Evolutionary conservation across 441 rosid genomes (phyloP).

Genomic region (Aleurites moluccanus): DNA sequence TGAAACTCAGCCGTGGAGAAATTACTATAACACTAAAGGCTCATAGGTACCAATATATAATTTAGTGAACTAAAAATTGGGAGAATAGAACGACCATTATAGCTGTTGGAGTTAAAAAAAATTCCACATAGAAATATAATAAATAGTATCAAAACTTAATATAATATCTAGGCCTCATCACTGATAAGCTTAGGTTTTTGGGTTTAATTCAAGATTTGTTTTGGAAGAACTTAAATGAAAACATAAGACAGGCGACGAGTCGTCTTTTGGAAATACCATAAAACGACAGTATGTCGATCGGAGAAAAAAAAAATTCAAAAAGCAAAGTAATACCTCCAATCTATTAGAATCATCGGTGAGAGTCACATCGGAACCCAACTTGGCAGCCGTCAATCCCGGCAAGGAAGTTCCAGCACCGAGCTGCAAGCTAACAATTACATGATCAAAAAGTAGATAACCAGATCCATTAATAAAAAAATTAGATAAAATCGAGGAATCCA

Average conservation of each 20-base stretch:
- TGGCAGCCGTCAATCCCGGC: slow-evolving; percentile 85
- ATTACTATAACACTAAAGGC: too few species aligned
- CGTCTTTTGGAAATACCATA: not conserved
- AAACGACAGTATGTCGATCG: not conserved
- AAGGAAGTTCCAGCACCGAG: slow-evolving; percentile 87
- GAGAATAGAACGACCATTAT: not conserved
- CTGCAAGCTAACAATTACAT: slow-evolving; percentile 33
- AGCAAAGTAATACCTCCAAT: slow-evolving; percentile 46
- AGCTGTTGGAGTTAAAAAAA: too few species aligned
- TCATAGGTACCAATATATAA: too few species aligned
- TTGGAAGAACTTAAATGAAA: not conserved
- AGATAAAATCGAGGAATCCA: not conserved
- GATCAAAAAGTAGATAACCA: not conserved
- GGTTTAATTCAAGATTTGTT: too few species aligned
- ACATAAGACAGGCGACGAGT: not conserved
- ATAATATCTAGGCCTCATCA: too few species aligned
- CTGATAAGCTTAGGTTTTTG: too few species aligned
- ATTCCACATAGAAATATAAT: too few species aligned
- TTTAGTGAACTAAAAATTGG: too few species aligned
- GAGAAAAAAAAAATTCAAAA: not conserved
- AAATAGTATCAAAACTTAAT: too few species aligned
- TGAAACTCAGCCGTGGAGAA: too few species aligned
- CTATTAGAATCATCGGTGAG: slow-evolving; percentile 64
- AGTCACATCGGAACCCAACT: slow-evolving; percentile 63
- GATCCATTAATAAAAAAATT: not conserved